These are phyloP conservation scores for Coniochaeta pulveracea DNA, from an alignment of 2,329 filamentous ascomycete species.

Conservation along the genomic window DNA sequence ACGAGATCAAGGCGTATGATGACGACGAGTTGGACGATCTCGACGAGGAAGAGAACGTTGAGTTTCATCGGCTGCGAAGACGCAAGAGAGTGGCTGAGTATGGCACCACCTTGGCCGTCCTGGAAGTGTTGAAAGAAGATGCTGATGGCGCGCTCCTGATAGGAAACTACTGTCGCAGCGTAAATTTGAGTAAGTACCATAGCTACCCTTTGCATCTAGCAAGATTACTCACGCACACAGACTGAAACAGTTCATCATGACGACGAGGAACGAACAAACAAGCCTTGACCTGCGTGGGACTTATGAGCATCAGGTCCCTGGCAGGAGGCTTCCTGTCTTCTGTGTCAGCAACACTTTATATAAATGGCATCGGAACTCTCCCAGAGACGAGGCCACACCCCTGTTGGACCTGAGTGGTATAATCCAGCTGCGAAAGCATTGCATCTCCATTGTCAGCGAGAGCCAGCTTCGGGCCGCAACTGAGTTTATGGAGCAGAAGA, in stretches of 20 bases:
- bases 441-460: slow-evolving; percentile 30
- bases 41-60: slow-evolving; percentile 5
- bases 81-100: background rate
- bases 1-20: slow-evolving; percentile 6
- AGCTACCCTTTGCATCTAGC: background rate
- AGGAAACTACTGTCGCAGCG: background rate
- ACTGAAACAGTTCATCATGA: slow-evolving; percentile 22
- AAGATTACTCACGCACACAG: slow-evolving; percentile 10
- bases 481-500: slow-evolving; percentile 25
- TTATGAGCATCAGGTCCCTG: slow-evolving; percentile 17
- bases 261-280: background rate
- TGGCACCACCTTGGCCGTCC: background rate
- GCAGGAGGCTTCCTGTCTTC: slow-evolving; percentile 21
- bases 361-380: slow-evolving; percentile 20
- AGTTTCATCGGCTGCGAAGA: background rate
- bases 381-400: slow-evolving; percentile 14
- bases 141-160: background rate
- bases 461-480: slow-evolving; percentile 24
- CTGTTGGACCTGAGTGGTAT: slow-evolving; percentile 30
- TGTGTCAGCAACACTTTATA: slow-evolving; percentile 33
- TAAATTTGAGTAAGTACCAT: slow-evolving; percentile 14
- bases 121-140: background rate
- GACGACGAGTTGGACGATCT: slow-evolving; percentile 2
- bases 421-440: slow-evolving; percentile 26
- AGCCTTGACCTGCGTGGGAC: background rate